Base-by-base conservation (phyloP, 148 eudicot genomes). In the Nepenthes gracilis region DNA sequence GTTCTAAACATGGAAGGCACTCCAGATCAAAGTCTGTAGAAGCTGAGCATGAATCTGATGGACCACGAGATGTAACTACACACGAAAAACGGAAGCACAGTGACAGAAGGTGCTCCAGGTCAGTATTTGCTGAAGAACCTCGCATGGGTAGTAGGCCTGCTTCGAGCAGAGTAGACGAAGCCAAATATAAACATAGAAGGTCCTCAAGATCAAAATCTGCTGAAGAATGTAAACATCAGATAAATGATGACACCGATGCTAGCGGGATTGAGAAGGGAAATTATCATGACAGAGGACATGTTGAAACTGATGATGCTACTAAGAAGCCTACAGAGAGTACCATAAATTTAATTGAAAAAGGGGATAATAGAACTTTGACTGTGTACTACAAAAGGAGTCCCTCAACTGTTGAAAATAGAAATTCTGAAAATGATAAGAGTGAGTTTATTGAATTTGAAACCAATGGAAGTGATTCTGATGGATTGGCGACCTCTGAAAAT, bases 51-150 rank as follows among this genome's bases (percentile, higher is more conserved):
- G 65, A 52, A n/a, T 59, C 68, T 12, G 69, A 61, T 32, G 63
- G 61, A 73, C 69, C 63, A 66, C 49, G 43, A 58, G 74, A 65
- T 48, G 66, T 73, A 54, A 76, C 66, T 62, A 73, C 64, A 63
- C 78, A 68, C 60, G 86, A 69, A 59, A 79, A 70, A 63, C 75
- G 77, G 33, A 83, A 75, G 36, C 73, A 70, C 61, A 78, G 54
- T 47, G 79, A 72, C 11, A 74, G 83, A 69, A 78, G 77, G 74
- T 72, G 72, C 54, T 83, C 88, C 33, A 79, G 88, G 62, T 86
- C 93, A 36, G 58, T 74, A 43, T 85, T 96, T 67, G 62, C 71
- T 47, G 93, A 83, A 38, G 70, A 47, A 63, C 64, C 65, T 33
- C 73, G 49, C 57, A 78, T 63, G 67, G 67, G 74, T 67, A 70